Evolutionary conservation across 805 yeast genomes (phyloP).

Genomic region (Schizosaccharomyces octosporus): DNA sequence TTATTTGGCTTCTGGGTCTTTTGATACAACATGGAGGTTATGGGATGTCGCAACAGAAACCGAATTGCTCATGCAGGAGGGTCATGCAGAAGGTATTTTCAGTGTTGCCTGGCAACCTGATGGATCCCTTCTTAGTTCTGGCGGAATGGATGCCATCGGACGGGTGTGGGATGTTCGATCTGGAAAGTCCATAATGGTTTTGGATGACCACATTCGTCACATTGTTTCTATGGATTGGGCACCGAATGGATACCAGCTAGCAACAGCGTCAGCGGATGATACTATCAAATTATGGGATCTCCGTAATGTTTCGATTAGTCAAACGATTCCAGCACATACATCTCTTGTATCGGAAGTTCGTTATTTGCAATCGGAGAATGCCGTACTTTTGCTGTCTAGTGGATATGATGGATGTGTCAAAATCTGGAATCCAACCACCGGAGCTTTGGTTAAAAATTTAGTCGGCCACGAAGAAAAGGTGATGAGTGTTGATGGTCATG

Average conservation of each 20-base stretch:
- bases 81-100: constrained; percentile 55
- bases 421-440: constrained; percentile 42
- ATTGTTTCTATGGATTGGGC: constrained; percentile 54
- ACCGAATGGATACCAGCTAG: constrained; percentile 46
- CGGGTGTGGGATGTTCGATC: constrained; percentile 70
- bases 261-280: constrained; percentile 70
- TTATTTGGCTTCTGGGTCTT: constrained; percentile 45
- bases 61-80: constrained; percentile 51
- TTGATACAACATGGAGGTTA: constrained; percentile 65
- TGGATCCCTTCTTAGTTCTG: constrained; percentile 53
- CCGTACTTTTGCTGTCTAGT: constrained; percentile 26
- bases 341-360: constrained; percentile 43
- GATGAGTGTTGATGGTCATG: constrained; percentile 37
- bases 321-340: constrained; percentile 48
- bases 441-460: constrained; percentile 32
- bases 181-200: constrained; percentile 35
- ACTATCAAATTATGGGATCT: constrained; percentile 69
- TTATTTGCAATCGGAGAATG: constrained; percentile 16
- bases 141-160: constrained; percentile 52
- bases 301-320: constrained; percentile 22
- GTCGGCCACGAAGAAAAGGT: constrained; percentile 42
- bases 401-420: constrained; percentile 51
- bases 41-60: constrained; percentile 41
- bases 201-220: constrained; percentile 48
- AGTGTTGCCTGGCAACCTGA: constrained; percentile 38